Conservation (phyloP, 192 early-diverging fungal species). For the Geranomyces variabilis region DNA sequence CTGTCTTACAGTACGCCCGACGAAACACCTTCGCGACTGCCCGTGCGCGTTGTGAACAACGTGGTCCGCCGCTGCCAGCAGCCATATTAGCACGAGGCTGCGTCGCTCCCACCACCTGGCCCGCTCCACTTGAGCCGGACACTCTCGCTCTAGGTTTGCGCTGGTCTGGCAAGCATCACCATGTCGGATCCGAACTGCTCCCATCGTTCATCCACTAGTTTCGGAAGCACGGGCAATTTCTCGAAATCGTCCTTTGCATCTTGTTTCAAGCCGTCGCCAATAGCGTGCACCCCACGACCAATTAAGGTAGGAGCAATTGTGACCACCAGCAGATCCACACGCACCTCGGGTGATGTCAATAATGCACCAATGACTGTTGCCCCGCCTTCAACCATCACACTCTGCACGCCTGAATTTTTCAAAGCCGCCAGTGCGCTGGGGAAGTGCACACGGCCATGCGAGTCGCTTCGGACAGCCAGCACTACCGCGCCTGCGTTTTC, state of each 20-base stretch:
- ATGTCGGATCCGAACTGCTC: slow-evolving; percentile 59
- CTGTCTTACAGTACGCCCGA: too few relatives aligned
- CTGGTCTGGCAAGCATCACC: slow-evolving; percentile 45
- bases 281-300: slow-evolving; percentile 55
- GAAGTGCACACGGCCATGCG: slow-evolving; percentile 19
- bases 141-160: neutral
- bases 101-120: too few relatives aligned
- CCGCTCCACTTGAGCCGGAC: too few relatives aligned
- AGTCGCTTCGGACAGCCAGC: slow-evolving; percentile 37
- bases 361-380: slow-evolving; percentile 72
- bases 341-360: slow-evolving; percentile 38
- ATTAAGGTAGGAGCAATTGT: slow-evolving; percentile 75
- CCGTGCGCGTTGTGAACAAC: too few relatives aligned
- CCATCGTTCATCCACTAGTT: slow-evolving; percentile 33
- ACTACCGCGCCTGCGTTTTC: slow-evolving; percentile 66
- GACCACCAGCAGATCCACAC: slow-evolving; percentile 58
- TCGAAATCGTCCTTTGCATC: neutral
- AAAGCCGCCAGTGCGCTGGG: slow-evolving; percentile 18
- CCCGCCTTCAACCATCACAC: slow-evolving; percentile 91
- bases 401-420: slow-evolving; percentile 33
- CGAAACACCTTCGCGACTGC: too few relatives aligned
- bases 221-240: neutral
- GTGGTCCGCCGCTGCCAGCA: too few relatives aligned
- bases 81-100: too few relatives aligned
- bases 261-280: neutral